phyloP scores from a whole-genome alignment of 306 rosid genomes.

The Corylus americana region DNA sequence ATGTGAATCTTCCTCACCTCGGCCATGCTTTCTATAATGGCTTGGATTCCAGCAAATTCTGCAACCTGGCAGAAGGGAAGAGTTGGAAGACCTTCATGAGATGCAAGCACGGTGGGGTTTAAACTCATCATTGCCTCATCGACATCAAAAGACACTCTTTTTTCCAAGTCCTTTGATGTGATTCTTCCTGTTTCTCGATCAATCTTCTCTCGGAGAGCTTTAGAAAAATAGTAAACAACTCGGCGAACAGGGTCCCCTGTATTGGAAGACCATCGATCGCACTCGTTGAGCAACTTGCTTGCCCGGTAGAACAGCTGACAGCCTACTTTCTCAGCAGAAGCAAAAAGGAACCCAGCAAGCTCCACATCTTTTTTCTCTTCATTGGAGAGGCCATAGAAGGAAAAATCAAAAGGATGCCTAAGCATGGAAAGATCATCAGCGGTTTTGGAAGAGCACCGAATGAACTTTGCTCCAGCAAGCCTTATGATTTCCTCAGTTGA shows the following conservation, averaged over 20 bases:
- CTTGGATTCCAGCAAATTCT: conserved; percentile 38
- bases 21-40: conserved; percentile 33
- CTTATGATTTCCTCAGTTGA: conserved; percentile 64
- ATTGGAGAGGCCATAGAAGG: conserved; percentile 44
- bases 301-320: conserved; percentile 51
- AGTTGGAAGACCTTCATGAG: not conserved
- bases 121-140: conserved; percentile 28
- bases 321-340: conserved; percentile 62
- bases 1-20: conserved; percentile 39
- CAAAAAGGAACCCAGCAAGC: conserved; percentile 60
- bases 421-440: conserved; percentile 21
- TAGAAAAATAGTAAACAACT: conserved; percentile 46
- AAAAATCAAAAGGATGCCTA: conserved; percentile 44
- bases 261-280: conserved; percentile 34
- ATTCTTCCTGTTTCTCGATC: conserved; percentile 52
- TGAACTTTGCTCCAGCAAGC: conserved; percentile 63
- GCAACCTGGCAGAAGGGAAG: conserved; percentile 28
- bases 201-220: conserved; percentile 58
- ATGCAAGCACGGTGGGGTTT: conserved; percentile 28
- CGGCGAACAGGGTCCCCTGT: conserved; percentile 52
- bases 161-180: conserved; percentile 9
- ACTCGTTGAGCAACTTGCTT: conserved; percentile 38
- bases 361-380: conserved; percentile 51
- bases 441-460: conserved; percentile 41
- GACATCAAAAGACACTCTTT: conserved; percentile 30